These are phyloP conservation scores for Biscogniauxia mediterranea DNA, from an alignment of 2,329 filamentous ascomycete species.

Conservation along the genomic window DNA sequence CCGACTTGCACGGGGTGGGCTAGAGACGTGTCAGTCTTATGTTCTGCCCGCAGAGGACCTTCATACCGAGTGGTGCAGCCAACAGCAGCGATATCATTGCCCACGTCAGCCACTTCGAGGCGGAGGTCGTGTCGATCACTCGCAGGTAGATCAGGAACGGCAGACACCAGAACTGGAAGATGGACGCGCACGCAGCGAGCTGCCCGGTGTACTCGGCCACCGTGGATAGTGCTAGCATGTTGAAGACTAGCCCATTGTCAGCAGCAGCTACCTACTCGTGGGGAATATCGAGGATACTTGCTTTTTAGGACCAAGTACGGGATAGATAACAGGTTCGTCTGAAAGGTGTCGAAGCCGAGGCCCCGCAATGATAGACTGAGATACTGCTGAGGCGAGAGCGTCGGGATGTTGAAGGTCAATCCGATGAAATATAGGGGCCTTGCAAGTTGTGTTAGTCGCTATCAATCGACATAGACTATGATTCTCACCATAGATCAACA, in stretches of 20 bases:
- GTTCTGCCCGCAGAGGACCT: background rate
- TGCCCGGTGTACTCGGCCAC: constrained; percentile 46
- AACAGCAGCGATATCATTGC: constrained; percentile 42
- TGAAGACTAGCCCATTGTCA: constrained; percentile 28
- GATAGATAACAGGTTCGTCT: constrained; percentile 56
- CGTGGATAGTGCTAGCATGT: constrained; percentile 38
- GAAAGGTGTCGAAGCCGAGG: constrained; percentile 51
- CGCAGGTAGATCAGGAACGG: constrained; percentile 55
- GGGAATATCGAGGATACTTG: constrained; percentile 12
- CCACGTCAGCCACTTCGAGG: constrained; percentile 43
- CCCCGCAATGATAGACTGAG: constrained; percentile 50
- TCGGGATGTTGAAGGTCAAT: constrained; percentile 47
- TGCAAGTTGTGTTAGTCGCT: constrained; percentile 3
- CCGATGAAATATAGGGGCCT: constrained; percentile 38
- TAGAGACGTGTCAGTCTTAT: constrained; percentile 10
- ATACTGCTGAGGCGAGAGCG: constrained; percentile 44
- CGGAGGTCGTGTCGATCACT: constrained; percentile 37
- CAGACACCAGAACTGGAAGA: constrained; percentile 58
- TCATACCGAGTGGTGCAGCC: constrained; percentile 39
- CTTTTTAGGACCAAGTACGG: constrained; percentile 38
- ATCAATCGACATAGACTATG: background rate
- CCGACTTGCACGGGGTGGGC: constrained; percentile 29
- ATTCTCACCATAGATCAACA: constrained; percentile 47
- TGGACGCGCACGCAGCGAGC: constrained; percentile 46
- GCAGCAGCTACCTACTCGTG: background rate